Percentiles rank a stretch among this genome's conserved stretches.
Conservation (phyloP, 805 yeast species). For the Sugiyamaella valdiviana region DNA sequence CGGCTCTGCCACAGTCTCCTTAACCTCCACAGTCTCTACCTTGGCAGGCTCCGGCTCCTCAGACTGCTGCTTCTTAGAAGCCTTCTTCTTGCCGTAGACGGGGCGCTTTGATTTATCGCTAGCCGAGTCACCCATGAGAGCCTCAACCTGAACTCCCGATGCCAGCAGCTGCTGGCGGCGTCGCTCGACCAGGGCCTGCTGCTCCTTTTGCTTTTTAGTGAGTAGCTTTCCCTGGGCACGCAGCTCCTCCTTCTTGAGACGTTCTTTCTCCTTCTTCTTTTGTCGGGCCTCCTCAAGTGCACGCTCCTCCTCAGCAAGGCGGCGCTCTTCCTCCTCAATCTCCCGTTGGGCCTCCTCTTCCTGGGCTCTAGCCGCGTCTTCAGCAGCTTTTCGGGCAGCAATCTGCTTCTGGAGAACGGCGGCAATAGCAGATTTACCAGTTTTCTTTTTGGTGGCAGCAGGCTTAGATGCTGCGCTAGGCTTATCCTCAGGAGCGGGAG, state of each 20-base stretch:
- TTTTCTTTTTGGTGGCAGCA: slow-evolving; percentile 62
- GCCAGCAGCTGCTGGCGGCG: slow-evolving; percentile 82
- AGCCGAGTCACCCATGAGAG: slow-evolving; percentile 41
- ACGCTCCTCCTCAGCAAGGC: slow-evolving; percentile 58
- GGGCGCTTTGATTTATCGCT: slow-evolving; percentile 53
- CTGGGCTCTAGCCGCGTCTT: slow-evolving; percentile 69
- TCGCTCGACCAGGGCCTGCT: slow-evolving; percentile 75
- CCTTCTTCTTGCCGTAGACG: slow-evolving; percentile 32
- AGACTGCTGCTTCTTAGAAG: slow-evolving; percentile 26
- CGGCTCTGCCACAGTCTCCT: background rate
- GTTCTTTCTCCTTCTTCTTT: slow-evolving; percentile 83
- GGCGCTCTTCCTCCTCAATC: slow-evolving; percentile 45
- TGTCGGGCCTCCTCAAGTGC: slow-evolving; percentile 46
- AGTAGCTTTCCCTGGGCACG: slow-evolving; percentile 93
- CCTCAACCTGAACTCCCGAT: slow-evolving; percentile 65
- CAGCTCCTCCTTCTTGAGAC: slow-evolving; percentile 78
- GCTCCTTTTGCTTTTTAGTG: slow-evolving; percentile 93
- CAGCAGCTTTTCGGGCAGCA: slow-evolving; percentile 80
- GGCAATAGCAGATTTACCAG: slow-evolving; percentile 85
- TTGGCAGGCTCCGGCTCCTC: slow-evolving; percentile 17
- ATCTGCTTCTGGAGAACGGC: slow-evolving; percentile 88
- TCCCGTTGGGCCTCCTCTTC: slow-evolving; percentile 62
- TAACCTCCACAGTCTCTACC: background rate
- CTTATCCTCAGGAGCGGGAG: slow-evolving; percentile 37
- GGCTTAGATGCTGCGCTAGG: slow-evolving; percentile 35